Percentiles rank a stretch among this genome's conserved stretches.
These are phyloP conservation scores for Diaporthe sp. DNA, from an alignment of 2,329 filamentous ascomycete species.

Conservation along the genomic window DNA sequence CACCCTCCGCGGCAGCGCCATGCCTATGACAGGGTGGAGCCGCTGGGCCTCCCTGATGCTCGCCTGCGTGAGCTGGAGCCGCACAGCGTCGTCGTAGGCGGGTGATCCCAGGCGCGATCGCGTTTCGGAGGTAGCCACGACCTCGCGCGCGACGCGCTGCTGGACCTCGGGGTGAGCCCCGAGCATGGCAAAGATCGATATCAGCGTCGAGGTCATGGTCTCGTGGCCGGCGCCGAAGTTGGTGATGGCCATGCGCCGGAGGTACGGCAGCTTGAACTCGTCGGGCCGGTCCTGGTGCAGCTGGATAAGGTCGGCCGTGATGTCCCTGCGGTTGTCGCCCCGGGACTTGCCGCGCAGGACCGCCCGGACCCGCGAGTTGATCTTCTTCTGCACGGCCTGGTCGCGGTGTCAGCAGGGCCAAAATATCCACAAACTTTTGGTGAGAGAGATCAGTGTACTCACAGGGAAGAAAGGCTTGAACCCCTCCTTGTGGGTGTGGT, in stretches of 20 bases:
- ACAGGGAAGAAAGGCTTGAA: slow-evolving; percentile 67
- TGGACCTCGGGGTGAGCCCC: slow-evolving; percentile 55
- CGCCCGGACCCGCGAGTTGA: slow-evolving; percentile 45
- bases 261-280: slow-evolving; percentile 62
- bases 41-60: slow-evolving; percentile 66
- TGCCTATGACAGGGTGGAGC: slow-evolving; percentile 65
- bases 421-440: background rate
- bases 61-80: slow-evolving; percentile 57
- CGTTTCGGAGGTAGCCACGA: too few relatives aligned
- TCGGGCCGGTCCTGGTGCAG: slow-evolving; percentile 59
- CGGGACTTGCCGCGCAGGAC: slow-evolving; percentile 42
- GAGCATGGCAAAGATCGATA: slow-evolving; percentile 63
- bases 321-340: slow-evolving; percentile 54
- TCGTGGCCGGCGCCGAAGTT: slow-evolving; percentile 71
- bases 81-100: slow-evolving; percentile 44
- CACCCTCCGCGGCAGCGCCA: slow-evolving; percentile 64
- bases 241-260: slow-evolving; percentile 66
- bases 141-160: slow-evolving; percentile 49
- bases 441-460: slow-evolving; percentile 40
- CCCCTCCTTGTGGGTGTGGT: slow-evolving; percentile 54
- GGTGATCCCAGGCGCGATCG: too few relatives aligned
- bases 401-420: background rate
- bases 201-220: slow-evolving; percentile 67
- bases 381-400: slow-evolving; percentile 49
- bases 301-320: slow-evolving; percentile 62